Evolutionary conservation across 73 alveolate species (phyloP), one percentile per base, ranked within the genome.

Genomic region (Diophrys sp.): DNA sequence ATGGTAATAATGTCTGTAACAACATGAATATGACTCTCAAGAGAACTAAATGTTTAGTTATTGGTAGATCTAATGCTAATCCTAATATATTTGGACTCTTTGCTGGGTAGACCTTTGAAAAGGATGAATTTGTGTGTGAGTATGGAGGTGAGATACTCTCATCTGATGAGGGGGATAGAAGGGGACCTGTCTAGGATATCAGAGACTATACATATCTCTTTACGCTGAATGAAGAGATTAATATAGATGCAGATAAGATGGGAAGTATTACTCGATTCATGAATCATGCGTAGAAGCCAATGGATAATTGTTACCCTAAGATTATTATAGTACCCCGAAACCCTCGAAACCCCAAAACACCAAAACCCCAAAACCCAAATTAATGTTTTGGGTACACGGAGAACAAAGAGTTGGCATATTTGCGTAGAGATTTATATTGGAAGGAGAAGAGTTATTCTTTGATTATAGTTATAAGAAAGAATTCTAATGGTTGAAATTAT

Each of bases 181-280:
- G 75, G 62, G 83, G 84, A 72, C 28, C 78, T 0, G 69, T 62
- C 66, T 68, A 85, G 31, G 92, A 85, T 33, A 44, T 78, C 29
- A 70, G 85, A 26, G 88, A 84, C 24, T 55, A 74, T n/a, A 77
- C 92, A 0, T 85, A 85, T 66, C 70, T 78, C 2, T 85, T 85
- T 74, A 85, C 87, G 23, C 34, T 77, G n/a, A 78, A 77, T 53
- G 28, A 44, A 71, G 1, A 27, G 18, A 53, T 28, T 29, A 67
- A 56, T 54, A 66, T 85, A n/a, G 92, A 85, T 31, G 92, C 92
- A 11, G 85, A 71, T 29, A 68, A 67, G 29, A 79, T 78, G 25
- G 92, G 92, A 14, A 68, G 66, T 34, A 57, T 85, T 0, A 85
- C 78, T 86, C 14, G 92, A 29, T 85, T 62, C 62, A 82, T 79